These are phyloP conservation scores for Suillus lakei DNA, from an alignment of 768 basidiomycete species.

Conservation along the genomic window DNA sequence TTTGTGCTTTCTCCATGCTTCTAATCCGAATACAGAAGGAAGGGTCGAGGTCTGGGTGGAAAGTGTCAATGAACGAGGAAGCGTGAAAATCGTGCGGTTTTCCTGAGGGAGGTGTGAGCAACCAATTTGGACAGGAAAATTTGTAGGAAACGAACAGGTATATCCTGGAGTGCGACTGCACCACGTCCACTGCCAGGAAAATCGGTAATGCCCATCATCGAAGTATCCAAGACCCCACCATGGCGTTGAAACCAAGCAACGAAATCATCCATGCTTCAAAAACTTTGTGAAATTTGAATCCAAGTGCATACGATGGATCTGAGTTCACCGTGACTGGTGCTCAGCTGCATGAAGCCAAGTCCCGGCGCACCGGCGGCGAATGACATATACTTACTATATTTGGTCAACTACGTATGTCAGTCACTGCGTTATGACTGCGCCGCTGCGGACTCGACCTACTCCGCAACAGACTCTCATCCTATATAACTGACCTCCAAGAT, in stretches of 20 bases:
- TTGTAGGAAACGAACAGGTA: slow-evolving; percentile 54
- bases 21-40: slow-evolving; percentile 57
- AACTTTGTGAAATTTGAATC: neutral
- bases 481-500: neutral
- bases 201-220: slow-evolving; percentile 49
- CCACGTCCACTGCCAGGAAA: slow-evolving; percentile 69
- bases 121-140: neutral
- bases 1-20: slow-evolving; percentile 63
- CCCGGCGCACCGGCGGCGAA: neutral
- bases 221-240: slow-evolving; percentile 54
- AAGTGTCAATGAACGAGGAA: slow-evolving; percentile 79
- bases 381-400: neutral
- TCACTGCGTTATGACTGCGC: slow-evolving; percentile 1
- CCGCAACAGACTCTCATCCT: slow-evolving; percentile 2
- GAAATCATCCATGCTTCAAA: slow-evolving; percentile 38
- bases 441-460: neutral
- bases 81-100: slow-evolving; percentile 77
- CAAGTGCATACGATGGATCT: neutral
- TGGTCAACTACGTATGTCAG: neutral
- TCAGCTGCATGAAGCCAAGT: no score
- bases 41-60: slow-evolving; percentile 79
- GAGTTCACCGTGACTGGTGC: neutral
- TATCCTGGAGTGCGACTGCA: slow-evolving; percentile 71
- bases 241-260: slow-evolving; percentile 62
- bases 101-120: slow-evolving; percentile 47